phyloP scores from a whole-genome alignment of 345 rosid genomes.

The Schrenkiella parvula region DNA sequence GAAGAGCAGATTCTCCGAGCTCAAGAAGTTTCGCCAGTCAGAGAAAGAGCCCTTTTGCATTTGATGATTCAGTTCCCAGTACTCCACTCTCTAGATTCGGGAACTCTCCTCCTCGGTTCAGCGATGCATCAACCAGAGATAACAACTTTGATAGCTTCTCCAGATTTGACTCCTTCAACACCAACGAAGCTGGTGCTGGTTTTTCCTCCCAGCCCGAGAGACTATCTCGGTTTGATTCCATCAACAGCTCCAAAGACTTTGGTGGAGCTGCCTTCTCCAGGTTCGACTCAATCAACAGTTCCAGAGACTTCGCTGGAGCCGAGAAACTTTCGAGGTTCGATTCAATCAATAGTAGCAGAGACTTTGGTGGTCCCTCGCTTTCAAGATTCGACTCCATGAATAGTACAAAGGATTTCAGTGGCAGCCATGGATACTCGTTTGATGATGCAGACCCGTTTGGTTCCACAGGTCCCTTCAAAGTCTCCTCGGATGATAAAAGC shows the following conservation, averaged over 20 bases:
- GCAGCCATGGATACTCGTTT: constrained; percentile 59
- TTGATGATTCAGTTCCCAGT: constrained; percentile 90
- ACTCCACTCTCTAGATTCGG: constrained; percentile 78
- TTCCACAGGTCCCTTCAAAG: constrained; percentile 83
- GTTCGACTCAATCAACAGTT: constrained; percentile 39
- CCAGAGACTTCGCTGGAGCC: constrained; percentile 34
- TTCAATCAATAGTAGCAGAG: constrained; percentile 38
- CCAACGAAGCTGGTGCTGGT: constrained; percentile 45
- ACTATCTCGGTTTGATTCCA: constrained; percentile 68
- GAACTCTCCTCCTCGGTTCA: constrained; percentile 76
- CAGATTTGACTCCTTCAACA: constrained; percentile 87
- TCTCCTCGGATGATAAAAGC: constrained; percentile 54
- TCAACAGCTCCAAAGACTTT: constrained; percentile 46
- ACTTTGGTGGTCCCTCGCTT: constrained; percentile 38
- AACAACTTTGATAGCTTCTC: constrained; percentile 65
- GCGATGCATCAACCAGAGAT: constrained; percentile 62
- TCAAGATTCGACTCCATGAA: constrained; percentile 45
- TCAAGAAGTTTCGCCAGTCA: constrained; percentile 39
- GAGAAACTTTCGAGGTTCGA: constrained; percentile 34
- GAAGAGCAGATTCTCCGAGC: constrained; percentile 56
- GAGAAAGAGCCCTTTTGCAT: constrained; percentile 57
- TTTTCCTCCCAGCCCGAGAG: constrained; percentile 56
- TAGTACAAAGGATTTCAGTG: constrained; percentile 48
- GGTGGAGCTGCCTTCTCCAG: constrained; percentile 40
- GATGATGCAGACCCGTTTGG: constrained; percentile 93